Evolutionary conservation across 2,329 filamentous ascomycete species (phyloP), one percentile per base, ranked within the genome.

Genomic region (Phoma herbarum): DNA sequence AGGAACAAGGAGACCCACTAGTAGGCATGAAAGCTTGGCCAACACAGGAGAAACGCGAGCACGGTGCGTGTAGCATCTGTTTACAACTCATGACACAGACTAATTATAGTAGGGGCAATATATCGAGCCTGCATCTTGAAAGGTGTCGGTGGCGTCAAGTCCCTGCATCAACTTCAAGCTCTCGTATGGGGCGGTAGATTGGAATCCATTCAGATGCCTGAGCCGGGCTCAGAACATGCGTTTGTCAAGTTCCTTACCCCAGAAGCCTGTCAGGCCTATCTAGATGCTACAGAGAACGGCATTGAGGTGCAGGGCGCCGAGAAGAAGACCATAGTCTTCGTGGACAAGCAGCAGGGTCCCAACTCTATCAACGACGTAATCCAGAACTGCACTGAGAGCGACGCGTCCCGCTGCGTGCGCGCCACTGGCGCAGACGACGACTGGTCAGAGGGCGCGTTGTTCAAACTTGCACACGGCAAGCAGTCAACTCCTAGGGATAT

Each of bases 401-500:
- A 78, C 1, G 74, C 76, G 4, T 80, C 82, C 23, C 79, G 82
- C 29, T 81, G 80, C 47, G 74, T 85, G 14, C 78, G 79, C 45
- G 79, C 77, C 20, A 67, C 78, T 7, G 78, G 78, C 9, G 77
- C 77, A 5, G 75, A 80, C 16, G 71, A 79, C 37, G 74, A 80
- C 18, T 75, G 77, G 67, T 71, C 64, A 12, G 77, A 80, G 59
- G 57, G 44, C 6, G 65, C 70, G 12, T 68, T 83, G 35, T 58
- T 71, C 57, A 73, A 75, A 42, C 55, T 83, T 9, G 80, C 79
- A 4, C 68, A 69, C 33, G 71, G 72, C 7, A 77, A 70, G 18
- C 60, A 64, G 12, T 59, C 67, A 41, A 44, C 48, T 16, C 75
- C 76, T 60, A 77, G 81, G 10, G 77, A 78, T 55, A 67, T 84